Base-by-base conservation (phyloP, 352 stramenopile genomes). In the Chrysophaeum taylorii region DNA sequence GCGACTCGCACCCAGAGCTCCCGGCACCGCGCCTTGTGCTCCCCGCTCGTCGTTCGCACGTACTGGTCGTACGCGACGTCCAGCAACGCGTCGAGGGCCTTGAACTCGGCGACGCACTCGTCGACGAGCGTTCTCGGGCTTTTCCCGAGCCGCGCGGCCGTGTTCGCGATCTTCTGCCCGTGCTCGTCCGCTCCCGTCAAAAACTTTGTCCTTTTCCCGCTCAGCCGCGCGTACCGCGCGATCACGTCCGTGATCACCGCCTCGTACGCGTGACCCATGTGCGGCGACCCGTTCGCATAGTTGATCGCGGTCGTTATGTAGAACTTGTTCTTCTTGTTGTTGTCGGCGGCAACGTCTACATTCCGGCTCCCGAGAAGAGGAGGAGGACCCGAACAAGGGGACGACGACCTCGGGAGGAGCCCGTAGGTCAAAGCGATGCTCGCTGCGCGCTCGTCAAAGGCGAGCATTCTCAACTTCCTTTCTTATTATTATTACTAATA, bases 201-300 rank as follows among this genome's bases (percentile, higher is more conserved):
- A 75, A 95, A 93, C 70, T 91, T 90, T 1, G 80, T 79, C 29
- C 72, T 39, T 7, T 36, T 48, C 0, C 73, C 68, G 27, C 48
- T 29, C 35, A 93, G 76, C 68, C 94, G 89, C 68, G 96, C 84
- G 79, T 97, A 99, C 27, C 95, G 87, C 43, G 84, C 85, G 73
- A 99, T 91, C n/a, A 97, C 91, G 82, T 99, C 95, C 18, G 92
- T 81, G 43, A 92, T 95, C 45, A 95, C 85, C 62, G 92, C 96
- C 81, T 98, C 94, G 84, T 99, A 98, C 12, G 95, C 95, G 79
- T 99, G 94, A 42, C 95, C 95, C 85, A 99, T 98, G 82, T 99
- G 94, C 68, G 94, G 80, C 31, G 82, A 78, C 33, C 84, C 86
- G 72, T 99, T 99, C 57, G 94, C 97, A 84, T 99, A 99, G 82